phyloP scores from a whole-genome alignment of 495 filamentous ascomycete species.

The Xylaria grammica region DNA sequence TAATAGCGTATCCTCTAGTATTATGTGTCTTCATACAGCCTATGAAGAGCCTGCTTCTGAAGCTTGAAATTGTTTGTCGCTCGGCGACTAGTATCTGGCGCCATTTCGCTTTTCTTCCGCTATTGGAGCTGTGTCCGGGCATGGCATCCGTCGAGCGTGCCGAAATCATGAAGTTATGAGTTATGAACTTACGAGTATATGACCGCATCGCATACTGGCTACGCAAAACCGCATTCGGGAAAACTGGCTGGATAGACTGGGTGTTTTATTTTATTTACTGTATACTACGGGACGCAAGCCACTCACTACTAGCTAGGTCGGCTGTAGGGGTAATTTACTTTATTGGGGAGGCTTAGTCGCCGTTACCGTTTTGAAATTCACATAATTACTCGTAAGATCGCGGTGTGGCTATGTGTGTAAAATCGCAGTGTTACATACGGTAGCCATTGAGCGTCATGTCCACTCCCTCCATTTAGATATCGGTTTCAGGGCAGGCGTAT shows the following conservation, averaged over 20 bases:
- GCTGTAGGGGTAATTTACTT: background rate
- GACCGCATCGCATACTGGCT: constrained; percentile 13
- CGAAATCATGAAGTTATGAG: constrained; percentile 13
- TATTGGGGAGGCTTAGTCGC: no score
- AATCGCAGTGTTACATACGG: no score
- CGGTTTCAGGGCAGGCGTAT: no score
- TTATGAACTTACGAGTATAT: constrained; percentile 2
- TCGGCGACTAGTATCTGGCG: background rate
- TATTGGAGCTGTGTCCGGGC: background rate
- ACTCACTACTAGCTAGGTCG: background rate
- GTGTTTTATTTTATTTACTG: background rate
- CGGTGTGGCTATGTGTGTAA: no score
- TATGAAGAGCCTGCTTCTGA: constrained; percentile 2
- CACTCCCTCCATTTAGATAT: no score
- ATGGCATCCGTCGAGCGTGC: background rate
- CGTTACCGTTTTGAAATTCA: background rate
- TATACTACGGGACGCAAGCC: background rate
- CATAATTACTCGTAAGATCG: no score
- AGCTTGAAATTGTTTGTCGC: background rate
- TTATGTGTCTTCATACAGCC: constrained; percentile 41
- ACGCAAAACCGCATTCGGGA: background rate
- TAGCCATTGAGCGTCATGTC: no score
- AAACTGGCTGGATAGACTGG: background rate
- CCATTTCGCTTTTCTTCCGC: background rate
- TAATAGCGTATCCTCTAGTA: constrained; percentile 31